Conservation (phyloP, 208 protist species). For the Tritrichomonas foetus region DNA sequence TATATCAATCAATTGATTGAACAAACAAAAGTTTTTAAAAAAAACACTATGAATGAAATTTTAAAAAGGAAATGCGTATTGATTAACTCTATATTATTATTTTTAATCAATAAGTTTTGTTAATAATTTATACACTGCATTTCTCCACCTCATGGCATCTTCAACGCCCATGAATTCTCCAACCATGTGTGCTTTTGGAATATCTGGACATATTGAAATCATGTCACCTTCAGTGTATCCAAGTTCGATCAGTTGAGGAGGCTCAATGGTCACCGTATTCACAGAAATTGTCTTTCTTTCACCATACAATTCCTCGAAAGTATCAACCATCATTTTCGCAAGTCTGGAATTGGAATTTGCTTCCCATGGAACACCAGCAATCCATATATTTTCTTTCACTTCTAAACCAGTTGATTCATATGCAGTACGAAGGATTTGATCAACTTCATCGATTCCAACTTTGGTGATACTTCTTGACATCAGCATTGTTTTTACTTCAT, state of each 20-base stretch:
- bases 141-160: not conserved
- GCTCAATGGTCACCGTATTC: not conserved
- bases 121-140: not conserved
- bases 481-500: not conserved
- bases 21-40: too few species aligned
- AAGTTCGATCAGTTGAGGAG: not conserved
- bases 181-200: not conserved
- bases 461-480: not conserved
- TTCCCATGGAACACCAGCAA: not conserved
- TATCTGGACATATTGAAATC: not conserved
- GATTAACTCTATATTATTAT: not conserved
- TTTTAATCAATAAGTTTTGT: not conserved
- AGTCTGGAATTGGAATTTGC: not conserved
- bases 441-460: not conserved
- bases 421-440: not conserved
- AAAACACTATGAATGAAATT: too few species aligned
- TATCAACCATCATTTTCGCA: not conserved
- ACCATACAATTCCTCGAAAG: not conserved
- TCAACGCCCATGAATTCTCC: not conserved
- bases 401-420: not conserved
- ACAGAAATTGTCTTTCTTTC: not conserved
- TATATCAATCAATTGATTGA: too few species aligned
- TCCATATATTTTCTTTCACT: not conserved
- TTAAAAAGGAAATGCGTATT: too few species aligned
- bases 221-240: slow-evolving; percentile 5